Evolutionary conservation across 1,284 basidiomycete species (phyloP).

Genomic region (Fomitopsis betulina): DNA sequence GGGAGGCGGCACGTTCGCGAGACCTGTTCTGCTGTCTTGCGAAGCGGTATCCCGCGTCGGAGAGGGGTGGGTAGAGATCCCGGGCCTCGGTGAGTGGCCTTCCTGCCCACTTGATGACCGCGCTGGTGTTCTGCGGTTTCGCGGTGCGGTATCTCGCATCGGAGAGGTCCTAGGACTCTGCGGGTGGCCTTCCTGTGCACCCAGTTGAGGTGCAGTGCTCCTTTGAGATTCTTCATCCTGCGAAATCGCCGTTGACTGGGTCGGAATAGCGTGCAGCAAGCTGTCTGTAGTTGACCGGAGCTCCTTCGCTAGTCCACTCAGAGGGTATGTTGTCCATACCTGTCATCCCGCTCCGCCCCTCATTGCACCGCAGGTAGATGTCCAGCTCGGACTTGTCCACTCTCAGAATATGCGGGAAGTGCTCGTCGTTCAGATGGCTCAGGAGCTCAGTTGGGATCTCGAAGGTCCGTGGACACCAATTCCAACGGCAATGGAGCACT

Average conservation of each 20-base stretch:
- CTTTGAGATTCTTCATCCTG: background rate
- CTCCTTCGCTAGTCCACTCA: background rate
- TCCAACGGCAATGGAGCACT: slow-evolving; percentile 16
- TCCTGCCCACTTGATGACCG: no score
- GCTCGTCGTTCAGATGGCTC: slow-evolving; percentile 10
- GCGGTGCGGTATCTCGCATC: no score
- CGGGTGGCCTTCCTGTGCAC: background rate
- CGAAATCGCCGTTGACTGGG: background rate
- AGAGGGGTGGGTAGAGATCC: no score
- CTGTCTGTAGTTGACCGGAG: background rate
- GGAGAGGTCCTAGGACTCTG: no score
- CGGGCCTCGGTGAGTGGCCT: no score
- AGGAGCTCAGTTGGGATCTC: slow-evolving; percentile 7
- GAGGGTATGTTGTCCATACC: slow-evolving; percentile 10
- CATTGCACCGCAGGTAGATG: slow-evolving; percentile 11
- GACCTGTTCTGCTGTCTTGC: background rate
- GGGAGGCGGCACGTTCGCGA: background rate
- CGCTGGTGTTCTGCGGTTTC: no score
- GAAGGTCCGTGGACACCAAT: slow-evolving; percentile 16
- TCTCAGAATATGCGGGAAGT: slow-evolving; percentile 12
- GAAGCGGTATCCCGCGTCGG: no score
- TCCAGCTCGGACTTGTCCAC: slow-evolving; percentile 12
- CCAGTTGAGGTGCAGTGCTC: background rate
- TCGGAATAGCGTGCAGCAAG: background rate
- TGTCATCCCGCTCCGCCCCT: slow-evolving; percentile 13